phyloP scores from a whole-genome alignment of 768 basidiomycete genomes.

The Butyriboletus loyo region DNA sequence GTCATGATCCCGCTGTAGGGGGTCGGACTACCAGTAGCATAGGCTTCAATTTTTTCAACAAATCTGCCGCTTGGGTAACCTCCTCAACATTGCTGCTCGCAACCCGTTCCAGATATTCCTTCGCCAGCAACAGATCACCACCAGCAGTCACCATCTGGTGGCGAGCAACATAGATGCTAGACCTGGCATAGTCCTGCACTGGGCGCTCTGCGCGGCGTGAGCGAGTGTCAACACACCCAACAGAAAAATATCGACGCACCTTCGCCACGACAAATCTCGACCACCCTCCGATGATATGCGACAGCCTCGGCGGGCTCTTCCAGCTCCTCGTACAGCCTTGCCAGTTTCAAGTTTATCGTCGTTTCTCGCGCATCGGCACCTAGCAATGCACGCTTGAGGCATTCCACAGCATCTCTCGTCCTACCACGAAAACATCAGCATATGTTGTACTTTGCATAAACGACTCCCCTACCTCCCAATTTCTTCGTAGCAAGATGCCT shows the following conservation, averaged over 20 bases:
- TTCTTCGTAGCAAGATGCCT: conserved; percentile 92
- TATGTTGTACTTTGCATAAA: background rate
- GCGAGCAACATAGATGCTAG: conserved; percentile 81
- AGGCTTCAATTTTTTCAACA: conserved; percentile 57
- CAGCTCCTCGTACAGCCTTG: conserved; percentile 63
- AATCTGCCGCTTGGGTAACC: conserved; percentile 66
- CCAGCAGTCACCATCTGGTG: conserved; percentile 63
- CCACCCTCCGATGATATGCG: conserved; percentile 77
- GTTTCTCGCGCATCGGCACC: conserved; percentile 77
- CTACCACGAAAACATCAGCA: conserved; percentile 39
- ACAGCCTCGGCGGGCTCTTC: conserved; percentile 68
- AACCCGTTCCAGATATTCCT: conserved; percentile 69
- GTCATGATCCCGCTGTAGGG: background rate
- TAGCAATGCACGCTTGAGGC: conserved; percentile 85
- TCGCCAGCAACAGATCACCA: conserved; percentile 68
- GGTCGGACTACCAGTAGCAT: conserved; percentile 27
- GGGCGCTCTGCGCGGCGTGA: conserved; percentile 47
- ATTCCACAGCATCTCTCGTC: conserved; percentile 84
- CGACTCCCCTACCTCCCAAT: conserved; percentile 62
- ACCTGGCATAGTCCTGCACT: conserved; percentile 77
- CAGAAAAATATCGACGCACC: conserved; percentile 33
- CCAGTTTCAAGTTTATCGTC: conserved; percentile 68
- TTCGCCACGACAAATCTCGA: conserved; percentile 57
- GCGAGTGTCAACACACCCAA: background rate
- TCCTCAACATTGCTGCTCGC: conserved; percentile 81